Percentiles rank a stretch among this genome's conserved stretches.
Evolutionary conservation across 1,284 basidiomycete genomes (phyloP).

Genomic region (Tilletia walkeri): DNA sequence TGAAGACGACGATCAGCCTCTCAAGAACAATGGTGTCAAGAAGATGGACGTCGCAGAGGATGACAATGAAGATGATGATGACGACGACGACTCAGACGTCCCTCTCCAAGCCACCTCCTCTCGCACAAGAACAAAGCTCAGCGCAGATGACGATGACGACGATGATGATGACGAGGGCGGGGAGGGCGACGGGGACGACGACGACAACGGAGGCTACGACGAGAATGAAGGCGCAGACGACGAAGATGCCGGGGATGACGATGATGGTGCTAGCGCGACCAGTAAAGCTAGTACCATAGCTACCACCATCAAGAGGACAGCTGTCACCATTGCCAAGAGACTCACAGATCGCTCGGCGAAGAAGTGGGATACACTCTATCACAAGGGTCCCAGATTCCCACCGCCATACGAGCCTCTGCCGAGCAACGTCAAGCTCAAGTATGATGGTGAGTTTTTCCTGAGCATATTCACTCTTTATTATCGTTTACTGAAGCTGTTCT

Average conservation of each 20-base stretch:
- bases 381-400: slow-evolving; percentile 93
- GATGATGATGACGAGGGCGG: slow-evolving; percentile 28
- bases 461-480: background rate
- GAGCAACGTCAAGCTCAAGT: slow-evolving; percentile 84
- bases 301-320: slow-evolving; percentile 3
- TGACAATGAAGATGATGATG: slow-evolving; percentile 54
- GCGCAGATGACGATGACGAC: slow-evolving; percentile 30
- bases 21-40: slow-evolving; percentile 1
- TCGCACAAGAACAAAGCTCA: slow-evolving; percentile 30
- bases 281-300: slow-evolving; percentile 37
- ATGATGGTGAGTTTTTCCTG: slow-evolving; percentile 68
- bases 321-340: slow-evolving; percentile 2
- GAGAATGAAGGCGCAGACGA: slow-evolving; percentile 59
- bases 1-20: background rate
- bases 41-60: slow-evolving; percentile 50
- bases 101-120: slow-evolving; percentile 29
- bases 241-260: slow-evolving; percentile 59
- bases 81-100: slow-evolving; percentile 26
- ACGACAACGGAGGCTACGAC: slow-evolving; percentile 37
- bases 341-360: slow-evolving; percentile 39
- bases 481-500: background rate
- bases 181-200: slow-evolving; percentile 31
- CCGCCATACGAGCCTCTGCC: slow-evolving; percentile 88
- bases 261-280: slow-evolving; percentile 59
- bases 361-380: slow-evolving; percentile 88